These are phyloP conservation scores for Ogataea siamensis DNA, from an alignment of 805 yeast species.

Conservation along the genomic window DNA sequence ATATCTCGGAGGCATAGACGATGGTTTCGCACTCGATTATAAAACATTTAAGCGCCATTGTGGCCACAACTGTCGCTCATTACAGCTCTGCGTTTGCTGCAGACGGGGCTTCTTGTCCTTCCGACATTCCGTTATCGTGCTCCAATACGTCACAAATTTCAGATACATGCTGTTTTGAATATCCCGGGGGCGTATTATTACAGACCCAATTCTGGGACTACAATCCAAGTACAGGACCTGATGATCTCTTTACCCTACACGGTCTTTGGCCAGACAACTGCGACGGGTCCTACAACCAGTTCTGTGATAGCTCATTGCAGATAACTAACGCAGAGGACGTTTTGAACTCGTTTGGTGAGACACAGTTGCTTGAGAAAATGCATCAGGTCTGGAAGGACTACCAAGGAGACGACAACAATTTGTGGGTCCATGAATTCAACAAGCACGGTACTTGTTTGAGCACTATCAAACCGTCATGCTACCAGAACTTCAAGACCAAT, in stretches of 20 bases:
- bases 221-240: constrained; percentile 68
- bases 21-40: neutral
- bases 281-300: constrained; percentile 77
- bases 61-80: neutral
- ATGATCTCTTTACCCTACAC: constrained; percentile 72
- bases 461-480: constrained; percentile 74
- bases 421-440: constrained; percentile 92
- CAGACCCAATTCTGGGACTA: constrained; percentile 95
- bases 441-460: constrained; percentile 93
- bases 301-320: constrained; percentile 62
- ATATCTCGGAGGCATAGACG: too few species aligned
- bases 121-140: constrained; percentile 60
- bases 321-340: constrained; percentile 49
- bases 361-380: constrained; percentile 58
- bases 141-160: constrained; percentile 49
- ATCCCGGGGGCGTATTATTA: constrained; percentile 78
- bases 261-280: constrained; percentile 91
- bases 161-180: constrained; percentile 81
- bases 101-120: constrained; percentile 43
- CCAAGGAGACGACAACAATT: constrained; percentile 60
- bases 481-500: constrained; percentile 36
- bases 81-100: neutral
- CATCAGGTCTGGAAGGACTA: constrained; percentile 67
- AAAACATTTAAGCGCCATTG: neutral
- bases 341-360: constrained; percentile 45